phyloP scores from a whole-genome alignment of 192 early-diverging fungal genomes.

The Gaertneriomyces semiglobifer region DNA sequence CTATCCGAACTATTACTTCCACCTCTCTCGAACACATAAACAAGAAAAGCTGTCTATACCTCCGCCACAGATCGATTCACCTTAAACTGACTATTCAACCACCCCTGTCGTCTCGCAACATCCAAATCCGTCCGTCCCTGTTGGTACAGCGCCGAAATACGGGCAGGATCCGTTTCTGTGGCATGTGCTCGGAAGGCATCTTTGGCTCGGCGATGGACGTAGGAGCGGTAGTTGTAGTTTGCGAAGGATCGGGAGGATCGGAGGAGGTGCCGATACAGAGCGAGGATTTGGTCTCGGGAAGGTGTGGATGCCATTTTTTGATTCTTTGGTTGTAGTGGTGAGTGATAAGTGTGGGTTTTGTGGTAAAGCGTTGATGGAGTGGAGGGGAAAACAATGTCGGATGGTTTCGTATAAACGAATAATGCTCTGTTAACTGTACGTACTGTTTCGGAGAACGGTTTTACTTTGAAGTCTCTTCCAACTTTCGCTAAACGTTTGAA shows the following conservation, averaged over 20 bases:
- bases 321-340: too few relatives aligned
- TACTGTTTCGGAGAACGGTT: too few relatives aligned
- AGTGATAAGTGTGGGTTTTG: too few relatives aligned
- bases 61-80: conserved; percentile 72
- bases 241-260: conserved; percentile 69
- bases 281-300: conserved; percentile 58
- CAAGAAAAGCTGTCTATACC: not conserved
- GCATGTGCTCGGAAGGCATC: conserved; percentile 74
- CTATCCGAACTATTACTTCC: too few relatives aligned
- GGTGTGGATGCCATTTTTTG: not conserved
- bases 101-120: conserved; percentile 72
- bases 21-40: too few relatives aligned
- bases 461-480: too few relatives aligned
- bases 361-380: too few relatives aligned
- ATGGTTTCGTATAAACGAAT: too few relatives aligned
- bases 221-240: conserved; percentile 86
- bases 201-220: conserved; percentile 71
- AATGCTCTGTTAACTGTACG: too few relatives aligned
- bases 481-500: too few relatives aligned
- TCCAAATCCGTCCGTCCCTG: conserved; percentile 67
- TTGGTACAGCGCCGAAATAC: conserved; percentile 49
- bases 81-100: conserved; percentile 71
- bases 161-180: conserved; percentile 52
- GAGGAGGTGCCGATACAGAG: conserved; percentile 74
- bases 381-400: too few relatives aligned